phyloP scores from a whole-genome alignment of 768 basidiomycete species.

The Collybia nuda region DNA sequence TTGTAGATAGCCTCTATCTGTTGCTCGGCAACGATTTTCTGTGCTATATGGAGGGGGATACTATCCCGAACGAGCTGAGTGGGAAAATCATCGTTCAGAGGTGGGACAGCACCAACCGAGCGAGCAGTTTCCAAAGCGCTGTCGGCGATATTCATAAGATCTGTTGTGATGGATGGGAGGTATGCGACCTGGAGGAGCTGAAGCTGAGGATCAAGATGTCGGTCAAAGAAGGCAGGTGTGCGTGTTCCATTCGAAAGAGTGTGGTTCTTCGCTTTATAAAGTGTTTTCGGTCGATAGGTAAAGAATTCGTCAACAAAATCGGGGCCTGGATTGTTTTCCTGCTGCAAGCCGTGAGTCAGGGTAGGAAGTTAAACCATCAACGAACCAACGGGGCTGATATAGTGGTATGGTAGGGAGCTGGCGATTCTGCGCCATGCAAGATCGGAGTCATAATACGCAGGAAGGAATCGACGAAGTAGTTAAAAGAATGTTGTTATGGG shows the following conservation, averaged over 20 bases:
- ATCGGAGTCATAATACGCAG: too few relatives aligned
- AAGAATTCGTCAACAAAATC: constrained; percentile 1
- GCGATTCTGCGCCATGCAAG: too few relatives aligned
- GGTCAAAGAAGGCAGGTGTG: constrained; percentile 3
- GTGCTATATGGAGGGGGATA: too few relatives aligned
- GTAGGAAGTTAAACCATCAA: too few relatives aligned
- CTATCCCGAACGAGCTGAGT: too few relatives aligned
- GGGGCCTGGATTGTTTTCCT: background rate
- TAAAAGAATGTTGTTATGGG: too few relatives aligned
- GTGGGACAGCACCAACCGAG: background rate
- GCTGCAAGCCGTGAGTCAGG: too few relatives aligned
- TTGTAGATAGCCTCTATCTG: background rate
- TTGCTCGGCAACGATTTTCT: background rate
- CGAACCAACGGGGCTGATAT: too few relatives aligned
- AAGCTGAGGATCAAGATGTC: constrained; percentile 7
- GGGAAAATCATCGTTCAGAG: background rate
- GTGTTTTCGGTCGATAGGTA: background rate
- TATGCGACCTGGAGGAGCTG: constrained; percentile 1
- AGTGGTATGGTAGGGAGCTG: too few relatives aligned
- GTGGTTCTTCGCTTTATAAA: background rate
- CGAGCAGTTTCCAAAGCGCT: background rate
- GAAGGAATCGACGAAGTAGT: too few relatives aligned
- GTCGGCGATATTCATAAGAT: background rate
- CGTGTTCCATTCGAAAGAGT: background rate
- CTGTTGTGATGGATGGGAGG: background rate